Conservation (phyloP, 169 alveolate genomes). For the Plasmodium billcollinsi region DNA sequence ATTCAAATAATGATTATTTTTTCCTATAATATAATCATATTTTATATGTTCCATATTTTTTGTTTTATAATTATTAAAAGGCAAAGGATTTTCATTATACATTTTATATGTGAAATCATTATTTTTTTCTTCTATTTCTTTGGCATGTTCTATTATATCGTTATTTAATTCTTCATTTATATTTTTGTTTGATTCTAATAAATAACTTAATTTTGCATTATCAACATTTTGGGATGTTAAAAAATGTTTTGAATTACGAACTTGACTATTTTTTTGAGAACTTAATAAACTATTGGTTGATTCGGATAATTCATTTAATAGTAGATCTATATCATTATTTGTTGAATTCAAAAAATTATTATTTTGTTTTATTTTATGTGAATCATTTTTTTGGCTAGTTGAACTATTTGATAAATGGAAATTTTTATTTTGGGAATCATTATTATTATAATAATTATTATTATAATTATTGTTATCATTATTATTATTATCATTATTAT, state of each 20-base stretch:
- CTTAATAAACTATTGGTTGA: conserved; percentile 13
- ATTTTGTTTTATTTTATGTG: background rate
- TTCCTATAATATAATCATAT: conserved; percentile 9
- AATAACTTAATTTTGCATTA: conserved; percentile 9
- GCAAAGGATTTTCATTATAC: background rate
- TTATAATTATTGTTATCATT: too few relatives aligned
- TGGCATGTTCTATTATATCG: background rate
- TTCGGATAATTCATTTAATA: background rate
- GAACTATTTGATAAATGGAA: background rate
- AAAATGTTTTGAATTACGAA: background rate
- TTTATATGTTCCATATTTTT: background rate
- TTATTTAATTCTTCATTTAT: background rate
- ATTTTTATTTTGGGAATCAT: too few relatives aligned
- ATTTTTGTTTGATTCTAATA: conserved; percentile 10
- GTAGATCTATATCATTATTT: conserved; percentile 30
- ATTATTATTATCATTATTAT: too few relatives aligned
- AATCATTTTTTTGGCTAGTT: background rate
- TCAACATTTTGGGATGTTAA: conserved; percentile 1
- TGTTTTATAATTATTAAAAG: background rate
- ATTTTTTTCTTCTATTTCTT: background rate
- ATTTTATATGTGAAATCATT: background rate
- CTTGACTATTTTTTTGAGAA: conserved; percentile 7
- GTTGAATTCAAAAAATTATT: conserved; percentile 2
- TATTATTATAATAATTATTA: too few relatives aligned
- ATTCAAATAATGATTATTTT: conserved; percentile 24